Base-by-base conservation (phyloP, 2,329 filamentous ascomycete species). In the Nakataea oryzae region DNA sequence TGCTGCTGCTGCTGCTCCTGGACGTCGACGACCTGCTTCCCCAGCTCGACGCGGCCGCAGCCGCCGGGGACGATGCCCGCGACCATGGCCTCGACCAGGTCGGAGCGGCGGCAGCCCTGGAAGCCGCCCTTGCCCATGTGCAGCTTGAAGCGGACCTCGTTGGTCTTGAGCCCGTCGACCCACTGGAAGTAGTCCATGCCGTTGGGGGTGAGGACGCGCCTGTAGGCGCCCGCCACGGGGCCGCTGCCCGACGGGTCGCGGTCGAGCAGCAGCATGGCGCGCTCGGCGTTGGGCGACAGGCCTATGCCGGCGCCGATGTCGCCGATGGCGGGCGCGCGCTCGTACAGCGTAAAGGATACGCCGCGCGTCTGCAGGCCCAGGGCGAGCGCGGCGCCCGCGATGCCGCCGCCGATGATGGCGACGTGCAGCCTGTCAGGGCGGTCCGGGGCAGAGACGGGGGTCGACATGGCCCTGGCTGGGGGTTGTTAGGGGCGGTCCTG, bases 241-340 rank as follows among this genome's bases (percentile, higher is more conserved):
- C 41, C 41, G 21, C 11, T n/a, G 27, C 28, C 26, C 17, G 54
- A 12, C 56, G 28, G 27, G 74, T 69, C 67, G 0, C 74, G 73
- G 60, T 75, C 72, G 9, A 79, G 69, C 17, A 70, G 60, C 7
- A 63, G 65, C 72, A 83, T 76, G 17, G 79, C 78, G 13, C 72
- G 71, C 64, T 81, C 75, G 2, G 79, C 79, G 64, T 81, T 81
- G n/a, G 79, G 78, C 9, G 74, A 78, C 66, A 82, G 78, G 3
- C 78, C 80, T 29, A 83, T 78, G 9, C 80, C 81, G 0, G 81
- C 80, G 0, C 81, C 81, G 5, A 79, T 77, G 64, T 81, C 79
- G 3, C 74, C 70, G 61, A 79, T 76, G 1, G 69, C 67, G 0
- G 70, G 58, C 0, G 78, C 74, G 7, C 77, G 75, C 66, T 83